Evolutionary conservation across 169 alveolate genomes (phyloP), one percentile per base, ranked within the genome.

Genomic region (Babesia sp.): DNA sequence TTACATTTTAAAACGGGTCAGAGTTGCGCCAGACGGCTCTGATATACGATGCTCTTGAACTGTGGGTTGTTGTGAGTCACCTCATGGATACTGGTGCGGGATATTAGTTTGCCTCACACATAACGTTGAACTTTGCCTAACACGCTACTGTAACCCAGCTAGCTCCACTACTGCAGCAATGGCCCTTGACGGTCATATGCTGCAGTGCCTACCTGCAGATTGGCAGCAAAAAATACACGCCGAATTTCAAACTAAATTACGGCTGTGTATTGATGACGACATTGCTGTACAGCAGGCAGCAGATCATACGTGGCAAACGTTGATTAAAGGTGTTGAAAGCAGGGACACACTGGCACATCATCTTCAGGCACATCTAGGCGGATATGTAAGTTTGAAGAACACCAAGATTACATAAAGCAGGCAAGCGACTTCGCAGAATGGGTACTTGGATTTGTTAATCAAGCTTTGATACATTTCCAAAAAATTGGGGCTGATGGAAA

Each of bases 371-470:
- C 69, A 59, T 69, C 56, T 79, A 24, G 33, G 33, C 7, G 63
- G 58, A 46, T 71, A 79, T 44, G 87, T 79, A 48, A 29, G 81
- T 79, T 60, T 18, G 29, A 4, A 0, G 0, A 1, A 14, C 26
- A 12, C n/a, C 12, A 20, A 22, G 24, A 31, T 68, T 18, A 76
- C 53, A 33, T 31, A 6, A 16, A 31, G 14, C 37, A 79, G 87
- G 87, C 87, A 3, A 31, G 59, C 14, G 87, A 79, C 67, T 79
- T 79, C 42, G 66, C 87, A 28, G 87, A 79, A 18, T 79, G 87
- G 87, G 78, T 79, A 14, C 14, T 55, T 44, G 87, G 72, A 18
- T 79, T 79, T 67, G 56, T 64, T 14, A 56, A 39, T 1, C 74
- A 64, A 37, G 74, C 74, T 9, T 11, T 64, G 11, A 28, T 45